Base-by-base conservation (phyloP, 768 basidiomycete species). In the Podaxis sp. region DNA sequence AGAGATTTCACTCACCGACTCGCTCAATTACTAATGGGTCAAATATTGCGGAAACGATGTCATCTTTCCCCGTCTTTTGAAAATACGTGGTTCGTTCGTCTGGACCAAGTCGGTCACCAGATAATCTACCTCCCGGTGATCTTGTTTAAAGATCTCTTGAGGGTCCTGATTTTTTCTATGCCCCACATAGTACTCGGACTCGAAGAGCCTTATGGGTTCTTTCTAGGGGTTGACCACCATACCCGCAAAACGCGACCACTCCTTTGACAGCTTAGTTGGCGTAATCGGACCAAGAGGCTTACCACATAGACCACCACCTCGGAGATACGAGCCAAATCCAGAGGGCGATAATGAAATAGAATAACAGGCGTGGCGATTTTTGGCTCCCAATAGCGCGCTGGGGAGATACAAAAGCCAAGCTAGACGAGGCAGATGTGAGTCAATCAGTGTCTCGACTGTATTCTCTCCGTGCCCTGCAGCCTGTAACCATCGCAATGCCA, bases 401-500 rank as follows among this genome's bases (percentile, higher is more conserved):
- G 49, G 13, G 4, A 22, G 37, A 36, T 59, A 59, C 58, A 59
- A 59, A 59, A 59, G 58, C 17, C 36, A 37, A 12, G 19, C 17
- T 25, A n/a, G 38, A 6, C 11, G 15, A 24, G 54, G 54, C 13
- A 55, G 12, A 9, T 11, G 2, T 22, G 37, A 38, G 22, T 37
- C 54, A 37, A 6, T 13, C 37, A 19, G 12, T 55, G 1, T 27
- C 22, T 50, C 24, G 24, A 38, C 37, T 55, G 17, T 6, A 15
- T 11, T 22, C 54, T 55, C 11, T 55, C 19, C 19, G 19, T 38
- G 6, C 19, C 49, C 19, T 27, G 49, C 58, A 59, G 58, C 58
- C 33, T 56, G 24, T 25, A 29, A 41, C 15, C 40, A 52, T 61
- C 41, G 36, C 52, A 37, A 71, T 69, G 70, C 61, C 67, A 36